Evolutionary conservation across 2,329 filamentous ascomycete genomes (phyloP).

Genomic region (Pleurostoma richardsiae): DNA sequence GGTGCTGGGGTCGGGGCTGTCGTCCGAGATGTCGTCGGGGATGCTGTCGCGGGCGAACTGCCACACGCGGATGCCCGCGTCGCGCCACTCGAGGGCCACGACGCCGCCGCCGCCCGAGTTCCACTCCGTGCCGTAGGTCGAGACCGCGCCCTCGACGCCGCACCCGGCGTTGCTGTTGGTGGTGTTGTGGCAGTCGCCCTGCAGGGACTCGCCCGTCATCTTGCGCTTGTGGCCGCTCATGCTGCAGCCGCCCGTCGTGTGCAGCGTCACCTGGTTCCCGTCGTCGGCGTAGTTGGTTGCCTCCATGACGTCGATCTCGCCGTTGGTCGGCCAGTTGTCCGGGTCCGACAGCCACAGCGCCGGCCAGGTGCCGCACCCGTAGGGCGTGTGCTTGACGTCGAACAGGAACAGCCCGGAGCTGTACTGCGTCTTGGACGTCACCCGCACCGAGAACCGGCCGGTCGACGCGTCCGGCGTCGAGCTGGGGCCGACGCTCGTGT

Average conservation of each 20-base stretch:
- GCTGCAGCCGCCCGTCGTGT: constrained; percentile 47
- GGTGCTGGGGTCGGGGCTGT: constrained; percentile 51
- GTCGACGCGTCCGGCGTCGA: constrained; percentile 45
- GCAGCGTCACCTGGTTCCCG: constrained; percentile 56
- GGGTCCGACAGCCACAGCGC: constrained; percentile 62
- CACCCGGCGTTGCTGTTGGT: constrained; percentile 53
- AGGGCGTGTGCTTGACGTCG: constrained; percentile 58
- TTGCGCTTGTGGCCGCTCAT: constrained; percentile 48
- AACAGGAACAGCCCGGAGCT: constrained; percentile 63
- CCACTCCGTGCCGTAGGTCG: constrained; percentile 45
- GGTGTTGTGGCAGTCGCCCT: constrained; percentile 44
- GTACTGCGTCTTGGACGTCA: constrained; percentile 57
- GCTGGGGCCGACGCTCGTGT: constrained; percentile 48
- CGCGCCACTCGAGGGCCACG: constrained; percentile 57
- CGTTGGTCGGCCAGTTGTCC: constrained; percentile 56
- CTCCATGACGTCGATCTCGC: constrained; percentile 62
- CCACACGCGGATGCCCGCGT: constrained; percentile 59
- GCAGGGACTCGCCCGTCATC: constrained; percentile 38
- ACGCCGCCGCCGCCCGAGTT: constrained; percentile 52
- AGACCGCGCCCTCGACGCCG: constrained; percentile 36
- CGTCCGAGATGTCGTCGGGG: constrained; percentile 44
- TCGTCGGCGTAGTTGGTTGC: constrained; percentile 46
- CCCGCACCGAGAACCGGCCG: constrained; percentile 58
- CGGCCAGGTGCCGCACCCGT: constrained; percentile 60
- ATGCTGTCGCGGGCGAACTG: constrained; percentile 45